Percentiles rank a stretch among this genome's conserved stretches.
phyloP scores from a whole-genome alignment of 2,329 filamentous ascomycete species.

The Trematosphaeria pertusa region DNA sequence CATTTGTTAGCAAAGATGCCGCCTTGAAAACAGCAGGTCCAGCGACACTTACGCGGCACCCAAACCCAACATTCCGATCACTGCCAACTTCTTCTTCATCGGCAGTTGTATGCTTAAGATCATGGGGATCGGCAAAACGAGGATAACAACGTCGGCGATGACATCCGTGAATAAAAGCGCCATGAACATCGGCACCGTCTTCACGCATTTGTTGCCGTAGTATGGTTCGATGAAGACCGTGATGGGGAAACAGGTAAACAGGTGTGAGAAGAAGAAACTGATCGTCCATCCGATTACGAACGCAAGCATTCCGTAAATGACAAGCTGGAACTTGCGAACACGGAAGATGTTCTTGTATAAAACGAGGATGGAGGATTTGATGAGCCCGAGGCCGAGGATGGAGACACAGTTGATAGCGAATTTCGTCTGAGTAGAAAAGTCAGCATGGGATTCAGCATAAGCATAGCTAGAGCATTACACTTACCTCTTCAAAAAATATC shows the following conservation, averaged over 20 bases:
- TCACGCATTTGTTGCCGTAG: slow-evolving; percentile 30
- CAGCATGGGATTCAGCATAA: too few species aligned
- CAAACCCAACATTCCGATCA: slow-evolving; percentile 28
- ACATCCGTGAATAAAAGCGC: slow-evolving; percentile 29
- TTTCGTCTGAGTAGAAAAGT: slow-evolving; percentile 32
- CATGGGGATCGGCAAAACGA: slow-evolving; percentile 34
- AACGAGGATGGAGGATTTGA: slow-evolving; percentile 39
- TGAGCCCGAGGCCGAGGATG: slow-evolving; percentile 32
- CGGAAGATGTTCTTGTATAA: slow-evolving; percentile 40
- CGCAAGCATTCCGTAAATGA: slow-evolving; percentile 26
- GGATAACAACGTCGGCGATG: slow-evolving; percentile 28
- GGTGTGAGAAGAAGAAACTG: slow-evolving; percentile 29
- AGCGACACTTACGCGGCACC: slow-evolving; percentile 30
- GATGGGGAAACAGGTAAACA: slow-evolving; percentile 38
- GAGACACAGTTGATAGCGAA: slow-evolving; percentile 36
- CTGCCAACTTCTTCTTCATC: slow-evolving; percentile 26
- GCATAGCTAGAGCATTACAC: too few species aligned
- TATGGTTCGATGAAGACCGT: slow-evolving; percentile 35
- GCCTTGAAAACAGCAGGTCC: too few species aligned
- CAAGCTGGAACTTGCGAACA: slow-evolving; percentile 25
- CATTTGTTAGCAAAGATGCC: too few species aligned
- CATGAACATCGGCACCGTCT: slow-evolving; percentile 31
- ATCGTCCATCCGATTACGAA: slow-evolving; percentile 33
- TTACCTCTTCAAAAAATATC: too few species aligned
- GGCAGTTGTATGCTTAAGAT: slow-evolving; percentile 28